phyloP scores from a whole-genome alignment of 179 eudicot genomes.

The Corrigiola litoralis region DNA sequence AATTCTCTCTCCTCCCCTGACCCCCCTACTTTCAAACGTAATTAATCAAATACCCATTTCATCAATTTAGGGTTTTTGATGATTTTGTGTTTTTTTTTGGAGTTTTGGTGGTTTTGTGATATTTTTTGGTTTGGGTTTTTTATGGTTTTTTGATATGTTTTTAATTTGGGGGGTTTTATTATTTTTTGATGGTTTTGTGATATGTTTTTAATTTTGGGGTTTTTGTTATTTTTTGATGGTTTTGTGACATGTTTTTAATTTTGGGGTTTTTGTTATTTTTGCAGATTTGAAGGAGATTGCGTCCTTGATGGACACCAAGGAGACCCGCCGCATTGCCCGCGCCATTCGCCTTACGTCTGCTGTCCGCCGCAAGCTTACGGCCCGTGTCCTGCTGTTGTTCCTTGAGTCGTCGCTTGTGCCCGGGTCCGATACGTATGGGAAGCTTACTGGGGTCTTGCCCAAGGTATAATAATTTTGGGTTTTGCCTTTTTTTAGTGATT shows the following conservation, averaged over 20 bases:
- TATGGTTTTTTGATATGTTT: not conserved
- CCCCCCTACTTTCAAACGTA: slow-evolving; percentile 66
- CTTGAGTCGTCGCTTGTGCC: slow-evolving; percentile 61
- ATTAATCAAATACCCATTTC: slow-evolving; percentile 1
- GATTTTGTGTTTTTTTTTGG: too few species aligned
- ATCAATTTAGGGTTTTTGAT: slow-evolving; percentile 23
- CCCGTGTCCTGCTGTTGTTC: slow-evolving; percentile 57
- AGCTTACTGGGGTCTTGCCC: slow-evolving; percentile 62
- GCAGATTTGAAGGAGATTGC: slow-evolving; percentile 79
- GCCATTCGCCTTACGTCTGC: slow-evolving; percentile 72
- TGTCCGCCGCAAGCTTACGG: slow-evolving; percentile 62
- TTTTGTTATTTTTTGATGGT: not conserved
- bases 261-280: not conserved
- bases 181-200: too few species aligned
- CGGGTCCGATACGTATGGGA: slow-evolving; percentile 68
- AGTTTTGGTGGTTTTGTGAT: too few species aligned
- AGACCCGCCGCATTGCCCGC: slow-evolving; percentile 65
- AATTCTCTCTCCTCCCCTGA: slow-evolving; percentile 45
- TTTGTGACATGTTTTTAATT: too few species aligned
- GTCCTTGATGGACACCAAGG: slow-evolving; percentile 66
- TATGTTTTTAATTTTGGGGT: not conserved
- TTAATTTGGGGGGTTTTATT: not conserved
- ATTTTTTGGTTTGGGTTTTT: not conserved
- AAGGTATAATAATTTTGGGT: slow-evolving; percentile 40
- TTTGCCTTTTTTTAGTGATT: not conserved